Evolutionary conservation across 176 grass and related monocot species (phyloP).

Genomic region (Calamus simplicifolius): DNA sequence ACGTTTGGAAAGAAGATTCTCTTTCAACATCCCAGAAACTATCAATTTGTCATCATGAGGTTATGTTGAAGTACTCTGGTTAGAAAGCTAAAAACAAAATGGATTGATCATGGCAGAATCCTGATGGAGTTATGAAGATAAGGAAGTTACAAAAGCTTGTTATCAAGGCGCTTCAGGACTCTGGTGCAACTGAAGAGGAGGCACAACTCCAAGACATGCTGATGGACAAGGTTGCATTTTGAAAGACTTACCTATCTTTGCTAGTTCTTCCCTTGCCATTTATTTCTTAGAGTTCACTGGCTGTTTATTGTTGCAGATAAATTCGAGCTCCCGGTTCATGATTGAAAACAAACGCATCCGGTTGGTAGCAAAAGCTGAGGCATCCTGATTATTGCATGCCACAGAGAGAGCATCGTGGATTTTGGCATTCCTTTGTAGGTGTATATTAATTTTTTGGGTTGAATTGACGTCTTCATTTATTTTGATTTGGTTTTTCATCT

Average conservation of each 20-base stretch:
- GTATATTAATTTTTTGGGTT: no score
- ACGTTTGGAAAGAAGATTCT: no score
- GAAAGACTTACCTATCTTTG: slow-evolving; percentile 1
- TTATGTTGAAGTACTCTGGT: no score
- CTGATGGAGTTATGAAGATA: slow-evolving; percentile 66
- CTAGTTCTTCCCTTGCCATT: background rate
- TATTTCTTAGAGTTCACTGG: background rate
- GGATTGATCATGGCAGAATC: slow-evolving; percentile 35
- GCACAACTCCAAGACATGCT: slow-evolving; percentile 38
- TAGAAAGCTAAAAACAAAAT: no score
- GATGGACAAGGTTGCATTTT: slow-evolving; percentile 57
- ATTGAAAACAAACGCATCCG: slow-evolving; percentile 58
- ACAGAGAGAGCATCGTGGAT: no score
- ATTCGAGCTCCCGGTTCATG: slow-evolving; percentile 58
- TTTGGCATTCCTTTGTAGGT: no score
- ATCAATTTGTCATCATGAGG: no score
- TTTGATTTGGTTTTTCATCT: no score
- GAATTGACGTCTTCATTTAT: no score
- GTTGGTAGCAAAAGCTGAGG: slow-evolving; percentile 32
- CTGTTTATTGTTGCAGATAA: slow-evolving; percentile 49
- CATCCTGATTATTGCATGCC: slow-evolving; percentile 3
- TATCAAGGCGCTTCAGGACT: slow-evolving; percentile 40
- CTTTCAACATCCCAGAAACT: no score
- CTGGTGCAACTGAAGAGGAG: slow-evolving; percentile 53
- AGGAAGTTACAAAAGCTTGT: slow-evolving; percentile 77